Conservation (phyloP, 75 land plant genomes). For the Sequoia sempervirens region DNA sequence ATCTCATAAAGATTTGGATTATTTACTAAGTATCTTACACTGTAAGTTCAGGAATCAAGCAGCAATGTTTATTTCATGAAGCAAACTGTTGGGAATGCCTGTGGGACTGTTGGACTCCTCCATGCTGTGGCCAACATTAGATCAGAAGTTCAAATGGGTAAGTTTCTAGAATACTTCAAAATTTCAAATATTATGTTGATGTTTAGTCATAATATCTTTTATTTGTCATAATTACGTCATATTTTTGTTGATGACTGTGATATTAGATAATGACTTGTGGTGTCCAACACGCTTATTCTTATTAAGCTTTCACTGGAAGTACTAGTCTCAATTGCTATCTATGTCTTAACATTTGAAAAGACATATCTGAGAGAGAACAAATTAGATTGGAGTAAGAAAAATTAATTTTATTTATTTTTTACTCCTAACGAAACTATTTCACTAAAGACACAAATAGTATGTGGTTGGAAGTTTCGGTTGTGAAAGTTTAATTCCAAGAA, state of each 20-base stretch:
- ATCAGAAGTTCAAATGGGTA: conserved; percentile 70
- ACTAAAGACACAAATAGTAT: background rate
- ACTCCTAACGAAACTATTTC: background rate
- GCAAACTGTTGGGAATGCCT: conserved; percentile 99
- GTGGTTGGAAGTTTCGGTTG: background rate
- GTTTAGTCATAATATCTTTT: background rate
- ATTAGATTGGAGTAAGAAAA: too few relatives aligned
- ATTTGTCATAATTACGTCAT: background rate
- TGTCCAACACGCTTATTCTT: background rate
- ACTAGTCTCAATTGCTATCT: background rate
- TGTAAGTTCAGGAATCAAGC: conserved; percentile 38
- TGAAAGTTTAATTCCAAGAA: background rate
- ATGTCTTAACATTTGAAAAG: too few relatives aligned
- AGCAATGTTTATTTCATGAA: conserved; percentile 77
- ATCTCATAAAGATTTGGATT: background rate
- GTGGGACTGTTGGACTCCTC: conserved; percentile 96
- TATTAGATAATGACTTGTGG: background rate
- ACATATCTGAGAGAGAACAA: too few relatives aligned
- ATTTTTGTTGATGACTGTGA: background rate
- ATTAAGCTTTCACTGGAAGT: background rate
- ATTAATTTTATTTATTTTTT: too few relatives aligned
- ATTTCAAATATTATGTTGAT: background rate
- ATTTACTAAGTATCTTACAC: background rate
- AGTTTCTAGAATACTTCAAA: conserved; percentile 15
- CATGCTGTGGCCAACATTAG: conserved; percentile 91